Evolutionary conservation across 1,284 basidiomycete species (phyloP), one percentile per base, ranked within the genome.

Genomic region (Ustilago sp.): DNA sequence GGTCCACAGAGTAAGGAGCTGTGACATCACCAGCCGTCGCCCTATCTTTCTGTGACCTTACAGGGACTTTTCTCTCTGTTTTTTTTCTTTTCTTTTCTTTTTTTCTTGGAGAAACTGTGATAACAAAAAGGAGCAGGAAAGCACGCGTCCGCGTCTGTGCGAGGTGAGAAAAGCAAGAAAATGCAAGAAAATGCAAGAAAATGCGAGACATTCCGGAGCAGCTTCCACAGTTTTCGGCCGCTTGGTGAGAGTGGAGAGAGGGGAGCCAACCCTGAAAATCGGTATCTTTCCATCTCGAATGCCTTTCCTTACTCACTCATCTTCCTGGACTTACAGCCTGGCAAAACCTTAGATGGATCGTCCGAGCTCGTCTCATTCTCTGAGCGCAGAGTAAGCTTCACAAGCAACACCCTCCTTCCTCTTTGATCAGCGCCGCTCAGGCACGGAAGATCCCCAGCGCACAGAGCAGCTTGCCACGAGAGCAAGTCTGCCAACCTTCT

Each of bases 361-460:
- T 38, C 56, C 56, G 56, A 58, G 45, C 43, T 48, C 56, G 45
- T 58, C 45, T 58, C 45, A 15, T 23, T 23, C 8, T 57, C 56
- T 48, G 56, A 58, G 56, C 56, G 56, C 56, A 58, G 56, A 43
- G 34, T 45, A 58, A 58, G 45, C 31, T 58, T 58, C 1, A n/a
- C 43, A 23, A 36, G 13, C 17, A 48, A 31, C 56, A 9, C 9
- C 45, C 3, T 36, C 56, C 43, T 35, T 48, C 17, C 28, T 43
- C 45, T 35, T 57, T 34, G 32, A 34, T 45, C 34, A 13, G n/a
- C 43, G 23, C 45, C 41, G 45, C 48, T 28, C 34, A 58, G 56
- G 32, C 45, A 58, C 56, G 43, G 45, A 58, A 3, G 48, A 50
- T 50, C 48, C 48, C 48, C 43, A 45, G n/a, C 43, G 43, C 43